phyloP scores from a whole-genome alignment of 306 rosid species.

The Cyamopsis tetragonoloba region DNA sequence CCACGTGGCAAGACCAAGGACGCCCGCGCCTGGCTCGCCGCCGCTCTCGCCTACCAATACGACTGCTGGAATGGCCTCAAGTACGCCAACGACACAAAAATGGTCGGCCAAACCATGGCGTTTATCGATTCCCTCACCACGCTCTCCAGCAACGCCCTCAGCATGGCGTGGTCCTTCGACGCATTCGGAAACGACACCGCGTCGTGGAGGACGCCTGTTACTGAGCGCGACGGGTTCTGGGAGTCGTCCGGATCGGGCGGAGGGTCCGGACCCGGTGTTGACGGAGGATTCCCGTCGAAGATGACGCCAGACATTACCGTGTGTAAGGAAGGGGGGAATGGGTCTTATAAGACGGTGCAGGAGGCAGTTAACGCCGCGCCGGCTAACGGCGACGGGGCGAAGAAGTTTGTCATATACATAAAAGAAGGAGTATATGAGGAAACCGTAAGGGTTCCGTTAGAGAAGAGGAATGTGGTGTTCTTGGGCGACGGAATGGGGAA shows the following conservation, averaged over 20 bases:
- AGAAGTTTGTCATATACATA: conserved; percentile 57
- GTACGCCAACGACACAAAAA: conserved; percentile 72
- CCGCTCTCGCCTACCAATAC: conserved; percentile 62
- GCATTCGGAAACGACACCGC: conserved; percentile 42
- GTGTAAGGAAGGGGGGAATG: conserved; percentile 39
- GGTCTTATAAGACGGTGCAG: conserved; percentile 58
- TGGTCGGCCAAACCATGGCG: conserved; percentile 58
- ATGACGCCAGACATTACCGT: conserved; percentile 54
- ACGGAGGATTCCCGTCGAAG: conserved; percentile 39
- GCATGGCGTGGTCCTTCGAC: conserved; percentile 58
- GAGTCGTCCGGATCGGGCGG: conserved; percentile 13
- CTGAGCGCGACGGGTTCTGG: conserved; percentile 87
- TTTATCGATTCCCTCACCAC: conserved; percentile 36
- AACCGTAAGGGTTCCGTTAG: conserved; percentile 62
- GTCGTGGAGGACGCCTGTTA: conserved; percentile 54
- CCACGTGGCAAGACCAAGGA: conserved; percentile 40
- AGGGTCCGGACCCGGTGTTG: not conserved
- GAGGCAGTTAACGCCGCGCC: conserved; percentile 72
- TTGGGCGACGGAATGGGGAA: conserved; percentile 76
- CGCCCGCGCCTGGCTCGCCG: conserved; percentile 73
- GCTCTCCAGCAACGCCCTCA: conserved; percentile 68
- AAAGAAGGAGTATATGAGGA: conserved; percentile 76
- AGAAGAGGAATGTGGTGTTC: conserved; percentile 66
- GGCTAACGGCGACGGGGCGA: conserved; percentile 9
- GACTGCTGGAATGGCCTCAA: conserved; percentile 76